Conservation (phyloP, 202 grass and related monocot genomes). For the Elaeis oleifera region DNA sequence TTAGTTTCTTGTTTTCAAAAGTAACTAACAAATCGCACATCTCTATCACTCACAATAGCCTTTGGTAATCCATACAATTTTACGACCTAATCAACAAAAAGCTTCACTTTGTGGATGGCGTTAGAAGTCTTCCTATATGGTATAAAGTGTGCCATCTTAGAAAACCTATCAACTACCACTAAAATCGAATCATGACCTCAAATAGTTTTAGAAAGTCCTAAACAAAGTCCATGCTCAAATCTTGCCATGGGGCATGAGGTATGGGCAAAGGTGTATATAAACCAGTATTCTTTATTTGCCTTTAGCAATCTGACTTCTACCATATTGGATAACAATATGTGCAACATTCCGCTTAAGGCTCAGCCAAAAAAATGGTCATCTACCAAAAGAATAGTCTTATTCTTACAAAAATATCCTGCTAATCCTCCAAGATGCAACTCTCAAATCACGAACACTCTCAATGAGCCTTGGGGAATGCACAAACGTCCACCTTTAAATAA, state of each 20-base stretch:
- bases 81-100: background rate
- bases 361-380: too few relatives aligned
- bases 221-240: background rate
- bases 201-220: background rate
- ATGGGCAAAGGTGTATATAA: background rate
- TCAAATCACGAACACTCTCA: too few relatives aligned
- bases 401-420: too few relatives aligned
- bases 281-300: background rate
- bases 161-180: background rate
- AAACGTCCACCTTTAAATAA: too few relatives aligned
- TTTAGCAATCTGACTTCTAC: too few relatives aligned
- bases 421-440: too few relatives aligned
- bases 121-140: background rate
- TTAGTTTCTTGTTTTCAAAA: background rate
- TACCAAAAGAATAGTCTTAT: too few relatives aligned
- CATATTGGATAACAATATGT: too few relatives aligned
- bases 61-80: background rate
- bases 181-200: background rate
- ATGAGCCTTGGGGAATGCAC: too few relatives aligned
- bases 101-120: background rate
- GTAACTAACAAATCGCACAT: background rate
- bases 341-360: too few relatives aligned
- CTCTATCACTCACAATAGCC: background rate
- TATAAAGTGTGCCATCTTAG: background rate
- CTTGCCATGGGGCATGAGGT: too few relatives aligned